Percentiles rank a stretch among this genome's conserved stretches.
Conservation (phyloP, 2,329 filamentous ascomycete genomes). For the Colletotrichum horii region DNA sequence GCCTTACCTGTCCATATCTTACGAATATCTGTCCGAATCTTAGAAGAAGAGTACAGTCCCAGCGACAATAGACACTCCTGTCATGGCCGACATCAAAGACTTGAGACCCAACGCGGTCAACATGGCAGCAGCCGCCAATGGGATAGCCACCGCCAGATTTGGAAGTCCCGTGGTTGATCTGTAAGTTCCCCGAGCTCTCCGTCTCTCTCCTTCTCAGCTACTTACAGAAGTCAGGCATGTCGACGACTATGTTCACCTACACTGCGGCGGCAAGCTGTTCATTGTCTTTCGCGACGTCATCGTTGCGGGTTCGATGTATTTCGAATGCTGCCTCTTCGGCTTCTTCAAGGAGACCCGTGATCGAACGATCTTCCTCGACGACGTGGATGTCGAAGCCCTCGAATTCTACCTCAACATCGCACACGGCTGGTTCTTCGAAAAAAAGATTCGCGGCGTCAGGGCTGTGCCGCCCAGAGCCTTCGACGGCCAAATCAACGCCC, state of each 20-base stretch:
- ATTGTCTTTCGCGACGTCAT: conserved; percentile 12
- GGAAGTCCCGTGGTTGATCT: not conserved
- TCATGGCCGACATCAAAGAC: not conserved
- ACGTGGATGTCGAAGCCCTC: not conserved
- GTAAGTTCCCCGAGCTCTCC: not conserved
- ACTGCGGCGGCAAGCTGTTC: not conserved
- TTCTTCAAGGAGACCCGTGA: conserved; percentile 3
- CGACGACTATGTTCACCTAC: not conserved
- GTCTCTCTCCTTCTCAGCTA: not conserved
- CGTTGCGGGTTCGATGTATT: conserved; percentile 8
- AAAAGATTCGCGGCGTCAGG: conserved; percentile 1
- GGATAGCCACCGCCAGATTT: not conserved
- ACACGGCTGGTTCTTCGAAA: conserved; percentile 17
- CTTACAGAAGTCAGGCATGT: not conserved
- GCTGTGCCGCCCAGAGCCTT: not conserved
- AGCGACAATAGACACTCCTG: not conserved
- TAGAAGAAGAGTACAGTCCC: not conserved
- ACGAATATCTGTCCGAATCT: not conserved
- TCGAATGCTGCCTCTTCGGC: not conserved
- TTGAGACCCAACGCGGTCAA: not conserved
- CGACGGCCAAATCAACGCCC: not conserved
- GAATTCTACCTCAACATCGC: conserved; percentile 6
- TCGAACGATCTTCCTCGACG: not conserved
- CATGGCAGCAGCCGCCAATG: not conserved
- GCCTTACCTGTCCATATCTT: not conserved